These are phyloP conservation scores for Liquidambar formosana DNA, from an alignment of 164 flowering plant species.

Conservation along the genomic window DNA sequence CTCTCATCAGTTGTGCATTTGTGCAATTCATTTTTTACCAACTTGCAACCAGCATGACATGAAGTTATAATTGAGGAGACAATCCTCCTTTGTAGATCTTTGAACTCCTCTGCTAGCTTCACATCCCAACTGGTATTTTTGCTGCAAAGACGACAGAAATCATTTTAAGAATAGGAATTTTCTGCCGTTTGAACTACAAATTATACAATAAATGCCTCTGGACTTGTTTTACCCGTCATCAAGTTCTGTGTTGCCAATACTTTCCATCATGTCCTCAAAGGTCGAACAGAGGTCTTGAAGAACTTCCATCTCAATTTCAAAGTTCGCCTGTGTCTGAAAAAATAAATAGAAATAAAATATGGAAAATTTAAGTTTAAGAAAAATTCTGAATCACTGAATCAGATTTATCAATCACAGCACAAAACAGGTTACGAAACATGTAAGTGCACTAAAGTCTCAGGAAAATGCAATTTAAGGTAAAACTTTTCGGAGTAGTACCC, in stretches of 20 bases:
- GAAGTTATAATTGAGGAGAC: slow-evolving; percentile 60
- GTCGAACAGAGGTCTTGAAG: slow-evolving; percentile 50
- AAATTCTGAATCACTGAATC: too few relatives aligned
- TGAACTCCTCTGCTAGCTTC: slow-evolving; percentile 62
- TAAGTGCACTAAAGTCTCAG: too few relatives aligned
- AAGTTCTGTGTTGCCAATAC: slow-evolving; percentile 41
- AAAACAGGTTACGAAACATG: too few relatives aligned
- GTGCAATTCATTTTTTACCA: slow-evolving; percentile 35
- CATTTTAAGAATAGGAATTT: not conserved
- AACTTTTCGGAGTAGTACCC: too few relatives aligned
- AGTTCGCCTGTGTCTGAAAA: slow-evolving; percentile 33
- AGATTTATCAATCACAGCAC: too few relatives aligned
- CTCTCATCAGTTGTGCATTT: slow-evolving; percentile 15
- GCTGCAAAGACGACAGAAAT: slow-evolving; percentile 24
- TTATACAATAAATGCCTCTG: not conserved
- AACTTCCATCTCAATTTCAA: slow-evolving; percentile 55
- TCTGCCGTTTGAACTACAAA: too few relatives aligned
- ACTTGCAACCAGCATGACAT: slow-evolving; percentile 49
- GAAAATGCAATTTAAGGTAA: too few relatives aligned
- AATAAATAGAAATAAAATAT: not conserved
- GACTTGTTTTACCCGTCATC: slow-evolving; percentile 43
- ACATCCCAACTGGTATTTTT: slow-evolving; percentile 60
- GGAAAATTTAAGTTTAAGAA: not conserved
- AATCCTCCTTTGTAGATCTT: slow-evolving; percentile 58
- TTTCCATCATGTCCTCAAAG: slow-evolving; percentile 63